A percentile compares a stretch with the other conserved stretches of the same genome.
Conservation (phyloP, 495 filamentous ascomycete genomes). For the Penicillium bialowiezense region DNA sequence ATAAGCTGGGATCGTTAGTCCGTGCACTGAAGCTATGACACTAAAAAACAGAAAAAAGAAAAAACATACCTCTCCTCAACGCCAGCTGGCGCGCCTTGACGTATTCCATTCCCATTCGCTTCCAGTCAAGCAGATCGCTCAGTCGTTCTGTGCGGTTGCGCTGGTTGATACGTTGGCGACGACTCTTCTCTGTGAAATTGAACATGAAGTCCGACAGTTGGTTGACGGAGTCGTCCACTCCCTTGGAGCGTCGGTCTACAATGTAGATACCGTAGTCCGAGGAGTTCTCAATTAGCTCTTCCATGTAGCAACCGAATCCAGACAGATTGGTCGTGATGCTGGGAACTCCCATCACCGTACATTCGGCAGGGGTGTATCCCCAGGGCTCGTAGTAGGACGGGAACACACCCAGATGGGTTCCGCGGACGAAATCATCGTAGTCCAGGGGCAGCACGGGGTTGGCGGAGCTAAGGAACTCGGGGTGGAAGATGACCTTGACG, state of each 20-base stretch:
- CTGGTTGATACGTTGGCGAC: conserved; percentile 96
- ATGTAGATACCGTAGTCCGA: conserved; percentile 99
- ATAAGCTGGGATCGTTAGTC: conserved; percentile 58
- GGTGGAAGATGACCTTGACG: conserved; percentile 97
- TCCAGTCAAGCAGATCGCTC: conserved; percentile 96
- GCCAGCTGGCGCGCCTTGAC: conserved; percentile 95
- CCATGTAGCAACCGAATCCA: conserved; percentile 99
- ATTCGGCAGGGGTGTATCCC: conserved; percentile 98
- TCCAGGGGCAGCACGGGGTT: conserved; percentile 94
- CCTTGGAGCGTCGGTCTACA: conserved; percentile 92
- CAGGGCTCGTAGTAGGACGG: conserved; percentile 98
- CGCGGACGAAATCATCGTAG: conserved; percentile 98
- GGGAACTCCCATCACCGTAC: conserved; percentile 98
- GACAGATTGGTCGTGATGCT: conserved; percentile 98
- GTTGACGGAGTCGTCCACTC: conserved; percentile 95
- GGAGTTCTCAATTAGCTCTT: conserved; percentile 97
- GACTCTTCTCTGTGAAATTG: conserved; percentile 90
- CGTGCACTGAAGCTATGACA: not conserved
- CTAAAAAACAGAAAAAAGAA: not conserved
- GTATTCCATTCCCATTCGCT: conserved; percentile 98
- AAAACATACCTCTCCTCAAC: conserved; percentile 64
- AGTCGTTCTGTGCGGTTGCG: conserved; percentile 95
- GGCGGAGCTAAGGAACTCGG: conserved; percentile 92
- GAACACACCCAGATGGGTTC: conserved; percentile 93
- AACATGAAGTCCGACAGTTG: conserved; percentile 91